These are phyloP conservation scores for Omphalotus guepiniiformis DNA, from an alignment of 768 basidiomycete species.

Conservation along the genomic window DNA sequence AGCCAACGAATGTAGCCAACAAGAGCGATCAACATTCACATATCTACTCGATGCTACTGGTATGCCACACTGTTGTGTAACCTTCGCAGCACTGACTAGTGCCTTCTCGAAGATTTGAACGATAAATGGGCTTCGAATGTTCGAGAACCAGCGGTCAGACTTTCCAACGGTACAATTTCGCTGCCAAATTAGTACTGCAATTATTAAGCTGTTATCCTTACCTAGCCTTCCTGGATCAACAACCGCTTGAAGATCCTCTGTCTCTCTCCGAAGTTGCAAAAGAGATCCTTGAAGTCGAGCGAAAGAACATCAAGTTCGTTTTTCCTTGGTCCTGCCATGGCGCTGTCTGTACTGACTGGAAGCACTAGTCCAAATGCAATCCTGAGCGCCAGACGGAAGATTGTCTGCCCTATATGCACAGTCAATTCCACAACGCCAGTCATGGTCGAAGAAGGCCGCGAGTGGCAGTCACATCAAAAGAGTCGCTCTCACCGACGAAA, in stretches of 20 bases:
- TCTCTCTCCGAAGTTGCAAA: constrained; percentile 51
- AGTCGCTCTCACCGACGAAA: constrained; percentile 54
- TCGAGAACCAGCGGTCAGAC: constrained; percentile 40
- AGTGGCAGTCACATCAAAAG: constrained; percentile 56
- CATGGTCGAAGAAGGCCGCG: constrained; percentile 52
- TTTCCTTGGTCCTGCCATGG: neutral
- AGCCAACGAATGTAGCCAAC: constrained; percentile 34
- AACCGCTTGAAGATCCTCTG: constrained; percentile 51
- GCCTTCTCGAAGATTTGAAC: constrained; percentile 36
- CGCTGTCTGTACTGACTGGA: constrained; percentile 6
- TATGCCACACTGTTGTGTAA: constrained; percentile 29
- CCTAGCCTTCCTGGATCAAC: constrained; percentile 54
- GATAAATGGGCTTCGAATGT: constrained; percentile 60
- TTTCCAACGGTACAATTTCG: constrained; percentile 41
- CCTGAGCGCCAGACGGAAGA: constrained; percentile 51
- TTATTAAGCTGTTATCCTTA: neutral
- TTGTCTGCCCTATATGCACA: constrained; percentile 64
- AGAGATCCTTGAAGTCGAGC: constrained; percentile 43
- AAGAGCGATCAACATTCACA: constrained; percentile 27
- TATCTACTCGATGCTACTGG: constrained; percentile 70
- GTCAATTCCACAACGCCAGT: constrained; percentile 51
- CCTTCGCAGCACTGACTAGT: neutral
- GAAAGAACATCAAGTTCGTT: constrained; percentile 44
- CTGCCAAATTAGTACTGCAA: neutral
- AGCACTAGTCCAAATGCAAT: constrained; percentile 50